phyloP scores from a whole-genome alignment of 2,329 filamentous ascomycete genomes.

The Diaporthe ilicicola region DNA sequence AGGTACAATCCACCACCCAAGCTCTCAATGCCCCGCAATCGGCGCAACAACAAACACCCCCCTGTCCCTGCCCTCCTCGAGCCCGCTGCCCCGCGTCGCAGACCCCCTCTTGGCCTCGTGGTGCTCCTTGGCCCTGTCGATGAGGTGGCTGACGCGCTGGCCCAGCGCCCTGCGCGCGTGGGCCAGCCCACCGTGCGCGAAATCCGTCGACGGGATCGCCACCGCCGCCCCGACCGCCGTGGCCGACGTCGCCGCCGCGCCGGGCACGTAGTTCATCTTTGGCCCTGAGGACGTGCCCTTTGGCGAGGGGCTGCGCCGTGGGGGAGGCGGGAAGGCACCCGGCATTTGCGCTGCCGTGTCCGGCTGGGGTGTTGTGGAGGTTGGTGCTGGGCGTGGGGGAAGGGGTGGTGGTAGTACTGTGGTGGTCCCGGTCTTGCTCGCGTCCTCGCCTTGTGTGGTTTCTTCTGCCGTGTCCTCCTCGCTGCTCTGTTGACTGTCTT shows the following conservation, averaged over 20 bases:
- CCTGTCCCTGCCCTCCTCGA: neutral
- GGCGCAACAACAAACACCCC: constrained; percentile 14
- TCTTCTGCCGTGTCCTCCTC: neutral
- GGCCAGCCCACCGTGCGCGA: constrained; percentile 20
- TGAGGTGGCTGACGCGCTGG: constrained; percentile 26
- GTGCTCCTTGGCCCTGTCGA: constrained; percentile 32
- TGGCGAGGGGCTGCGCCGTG: neutral
- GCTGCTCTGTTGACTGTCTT: neutral
- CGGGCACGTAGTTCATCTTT: constrained; percentile 26
- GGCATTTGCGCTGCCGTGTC: constrained; percentile 28
- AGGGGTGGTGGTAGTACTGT: constrained; percentile 5
- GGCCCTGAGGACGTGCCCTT: neutral
- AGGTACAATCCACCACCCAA: constrained; percentile 6
- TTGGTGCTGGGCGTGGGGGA: constrained; percentile 19
- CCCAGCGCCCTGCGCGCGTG: constrained; percentile 32
- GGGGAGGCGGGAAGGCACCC: constrained; percentile 25
- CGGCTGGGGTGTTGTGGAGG: constrained; percentile 1
- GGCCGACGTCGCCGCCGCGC: constrained; percentile 30
- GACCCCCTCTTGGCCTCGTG: constrained; percentile 26
- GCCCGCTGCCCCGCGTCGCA: neutral
- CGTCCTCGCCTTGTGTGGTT: neutral
- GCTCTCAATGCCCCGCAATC: neutral
- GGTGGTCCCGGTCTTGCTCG: neutral
- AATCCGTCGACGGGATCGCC: constrained; percentile 22
- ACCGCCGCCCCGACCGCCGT: constrained; percentile 25